These are phyloP conservation scores for Rutstroemia sydowiana DNA, from an alignment of 2,329 filamentous ascomycete species.

Conservation along the genomic window DNA sequence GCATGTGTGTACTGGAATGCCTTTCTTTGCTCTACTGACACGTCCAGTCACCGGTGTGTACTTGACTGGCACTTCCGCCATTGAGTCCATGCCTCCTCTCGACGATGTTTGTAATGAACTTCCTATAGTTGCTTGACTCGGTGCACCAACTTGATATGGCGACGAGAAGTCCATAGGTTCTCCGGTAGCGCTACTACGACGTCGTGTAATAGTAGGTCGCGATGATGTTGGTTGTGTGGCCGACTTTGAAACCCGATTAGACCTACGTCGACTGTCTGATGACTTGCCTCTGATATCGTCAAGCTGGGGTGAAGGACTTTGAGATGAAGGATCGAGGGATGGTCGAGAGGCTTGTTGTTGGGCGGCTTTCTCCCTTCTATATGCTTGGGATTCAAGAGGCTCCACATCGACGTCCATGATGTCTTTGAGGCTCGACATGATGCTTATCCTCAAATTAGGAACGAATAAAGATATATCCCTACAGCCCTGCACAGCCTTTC, in stretches of 20 bases:
- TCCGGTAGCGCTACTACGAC: conserved; percentile 22
- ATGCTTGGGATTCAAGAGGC: conserved; percentile 30
- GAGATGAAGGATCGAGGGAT: conserved; percentile 18
- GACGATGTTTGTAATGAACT: conserved; percentile 22
- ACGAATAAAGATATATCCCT: conserved; percentile 18
- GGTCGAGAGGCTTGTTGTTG: conserved; percentile 23
- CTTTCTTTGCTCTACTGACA: conserved; percentile 31
- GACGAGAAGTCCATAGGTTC: conserved; percentile 24
- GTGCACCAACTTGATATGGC: conserved; percentile 18
- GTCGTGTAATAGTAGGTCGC: conserved; percentile 14
- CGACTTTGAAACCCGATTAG: conserved; percentile 22
- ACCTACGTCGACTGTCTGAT: conserved; percentile 23
- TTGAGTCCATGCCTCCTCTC: conserved; percentile 20
- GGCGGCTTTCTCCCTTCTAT: conserved; percentile 28
- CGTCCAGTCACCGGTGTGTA: conserved; percentile 31
- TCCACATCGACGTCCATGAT: conserved; percentile 33
- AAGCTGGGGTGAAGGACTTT: conserved; percentile 18
- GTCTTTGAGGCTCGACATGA: conserved; percentile 31
- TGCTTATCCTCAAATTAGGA: conserved; percentile 24
- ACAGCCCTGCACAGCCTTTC: conserved; percentile 28
- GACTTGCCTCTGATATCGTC: conserved; percentile 20
- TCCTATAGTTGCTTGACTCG: conserved; percentile 19
- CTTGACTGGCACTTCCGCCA: conserved; percentile 26
- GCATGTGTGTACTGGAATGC: conserved; percentile 30
- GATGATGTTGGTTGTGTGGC: conserved; percentile 14